Conservation (phyloP, 2,329 filamentous ascomycete genomes). For the Fusarium coffeatum region DNA sequence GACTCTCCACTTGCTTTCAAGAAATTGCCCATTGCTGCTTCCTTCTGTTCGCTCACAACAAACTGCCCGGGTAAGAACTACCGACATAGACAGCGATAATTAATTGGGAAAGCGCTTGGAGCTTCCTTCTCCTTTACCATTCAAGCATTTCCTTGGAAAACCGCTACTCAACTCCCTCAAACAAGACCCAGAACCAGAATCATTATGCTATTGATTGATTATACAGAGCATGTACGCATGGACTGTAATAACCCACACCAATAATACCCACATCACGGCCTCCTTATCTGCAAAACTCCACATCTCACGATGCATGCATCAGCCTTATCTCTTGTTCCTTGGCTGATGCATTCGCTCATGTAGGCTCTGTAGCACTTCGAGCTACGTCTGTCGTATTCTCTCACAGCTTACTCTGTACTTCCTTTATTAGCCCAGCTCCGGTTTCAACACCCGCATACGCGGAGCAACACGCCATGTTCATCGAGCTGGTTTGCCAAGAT, state of each 20-base stretch:
- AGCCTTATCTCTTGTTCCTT: slow-evolving; percentile 31
- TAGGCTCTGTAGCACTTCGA: not conserved
- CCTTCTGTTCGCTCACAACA: not conserved
- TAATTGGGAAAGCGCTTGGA: not conserved
- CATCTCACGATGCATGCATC: slow-evolving; percentile 26
- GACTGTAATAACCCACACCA: slow-evolving; percentile 17
- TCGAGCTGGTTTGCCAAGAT: slow-evolving; percentile 5
- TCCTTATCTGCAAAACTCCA: slow-evolving; percentile 37
- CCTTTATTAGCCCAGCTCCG: slow-evolving; percentile 3
- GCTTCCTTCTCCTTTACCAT: no score
- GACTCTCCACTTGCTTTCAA: not conserved
- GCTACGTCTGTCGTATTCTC: not conserved
- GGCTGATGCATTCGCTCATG: not conserved
- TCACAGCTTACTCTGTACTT: not conserved
- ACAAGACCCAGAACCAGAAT: not conserved
- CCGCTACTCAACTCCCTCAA: not conserved
- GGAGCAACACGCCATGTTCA: slow-evolving; percentile 10
- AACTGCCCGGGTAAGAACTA: not conserved
- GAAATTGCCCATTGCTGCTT: slow-evolving; percentile 4
- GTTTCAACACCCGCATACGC: not conserved
- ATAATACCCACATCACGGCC: slow-evolving; percentile 14
- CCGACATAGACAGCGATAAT: not conserved
- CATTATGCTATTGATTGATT: slow-evolving; percentile 14
- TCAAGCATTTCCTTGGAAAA: not conserved
- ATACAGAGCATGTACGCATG: not conserved